Evolutionary conservation across 257 asterid genomes (phyloP).

Genomic region (Salvia miltiorrhiza): DNA sequence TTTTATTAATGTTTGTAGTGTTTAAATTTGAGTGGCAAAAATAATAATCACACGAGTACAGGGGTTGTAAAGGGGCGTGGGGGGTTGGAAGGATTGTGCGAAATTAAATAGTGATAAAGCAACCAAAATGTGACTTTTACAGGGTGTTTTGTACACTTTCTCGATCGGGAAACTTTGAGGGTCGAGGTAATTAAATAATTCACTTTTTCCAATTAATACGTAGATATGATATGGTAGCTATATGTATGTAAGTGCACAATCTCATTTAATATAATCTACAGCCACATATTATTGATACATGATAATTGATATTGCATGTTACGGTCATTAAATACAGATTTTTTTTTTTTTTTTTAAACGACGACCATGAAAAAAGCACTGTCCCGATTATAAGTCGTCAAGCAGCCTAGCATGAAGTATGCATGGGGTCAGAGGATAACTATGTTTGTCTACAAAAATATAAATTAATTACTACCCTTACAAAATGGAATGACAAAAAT

Average conservation of each 20-base stretch:
- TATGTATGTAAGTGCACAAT: not conserved
- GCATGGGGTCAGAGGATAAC: slow-evolving; percentile 26
- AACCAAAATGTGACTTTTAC: not conserved
- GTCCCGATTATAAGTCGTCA: not conserved
- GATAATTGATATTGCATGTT: not conserved
- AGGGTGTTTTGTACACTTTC: not conserved
- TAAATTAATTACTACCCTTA: not conserved
- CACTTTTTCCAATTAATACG: not conserved
- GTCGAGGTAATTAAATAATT: not conserved
- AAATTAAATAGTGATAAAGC: not conserved
- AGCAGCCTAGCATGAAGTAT: slow-evolving; percentile 16
- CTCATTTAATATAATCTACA: not conserved
- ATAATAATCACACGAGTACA: no score
- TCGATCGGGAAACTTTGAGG: not conserved
- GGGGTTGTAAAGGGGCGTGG: no score
- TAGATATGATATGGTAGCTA: no score
- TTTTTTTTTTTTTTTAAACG: no score
- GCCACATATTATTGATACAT: no score
- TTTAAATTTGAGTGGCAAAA: no score
- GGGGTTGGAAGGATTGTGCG: not conserved
- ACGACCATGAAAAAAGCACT: not conserved
- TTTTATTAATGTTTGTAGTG: no score
- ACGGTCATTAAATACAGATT: not conserved
- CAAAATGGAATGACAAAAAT: not conserved
- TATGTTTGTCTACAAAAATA: not conserved